Percentiles rank a stretch among this genome's conserved stretches.
Conservation (phyloP, 495 filamentous ascomycete genomes). For the Penicillium fimorum region DNA sequence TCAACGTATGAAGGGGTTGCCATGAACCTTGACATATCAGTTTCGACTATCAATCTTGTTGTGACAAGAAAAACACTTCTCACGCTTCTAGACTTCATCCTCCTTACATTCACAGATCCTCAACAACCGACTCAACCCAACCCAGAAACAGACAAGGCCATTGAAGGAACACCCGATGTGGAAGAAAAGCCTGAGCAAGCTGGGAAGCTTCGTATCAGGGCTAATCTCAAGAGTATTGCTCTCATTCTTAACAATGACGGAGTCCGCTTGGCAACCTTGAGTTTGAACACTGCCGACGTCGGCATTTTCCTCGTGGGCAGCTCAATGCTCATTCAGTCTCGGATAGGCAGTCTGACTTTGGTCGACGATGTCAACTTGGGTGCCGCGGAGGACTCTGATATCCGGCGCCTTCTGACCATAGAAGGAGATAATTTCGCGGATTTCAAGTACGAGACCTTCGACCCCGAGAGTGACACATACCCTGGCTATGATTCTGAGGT, state of each 20-base stretch:
- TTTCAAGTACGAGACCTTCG: constrained; percentile 95
- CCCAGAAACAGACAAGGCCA: constrained; percentile 40
- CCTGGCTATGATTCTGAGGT: constrained; percentile 96
- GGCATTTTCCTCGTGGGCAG: constrained; percentile 83
- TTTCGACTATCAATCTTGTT: constrained; percentile 93
- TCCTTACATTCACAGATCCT: constrained; percentile 87
- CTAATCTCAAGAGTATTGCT: constrained; percentile 86
- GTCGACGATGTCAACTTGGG: constrained; percentile 95
- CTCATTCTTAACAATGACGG: constrained; percentile 98
- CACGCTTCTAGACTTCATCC: constrained; percentile 91
- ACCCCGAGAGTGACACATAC: constrained; percentile 68
- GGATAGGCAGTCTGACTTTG: constrained; percentile 80
- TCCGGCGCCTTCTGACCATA: constrained; percentile 87
- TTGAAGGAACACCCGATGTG: constrained; percentile 44
- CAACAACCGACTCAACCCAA: constrained; percentile 42
- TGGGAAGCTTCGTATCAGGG: constrained; percentile 76
- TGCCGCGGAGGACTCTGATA: constrained; percentile 70
- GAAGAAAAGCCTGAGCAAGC: constrained; percentile 39
- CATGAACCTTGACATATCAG: constrained; percentile 84
- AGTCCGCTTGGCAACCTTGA: constrained; percentile 87
- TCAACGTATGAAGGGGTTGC: constrained; percentile 88
- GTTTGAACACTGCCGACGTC: constrained; percentile 86
- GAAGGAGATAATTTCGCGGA: constrained; percentile 96
- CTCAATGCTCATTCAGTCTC: constrained; percentile 80
- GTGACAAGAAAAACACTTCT: constrained; percentile 91